Base-by-base conservation (phyloP, 192 early-diverging fungal genomes). In the Coemansia sp. region DNA sequence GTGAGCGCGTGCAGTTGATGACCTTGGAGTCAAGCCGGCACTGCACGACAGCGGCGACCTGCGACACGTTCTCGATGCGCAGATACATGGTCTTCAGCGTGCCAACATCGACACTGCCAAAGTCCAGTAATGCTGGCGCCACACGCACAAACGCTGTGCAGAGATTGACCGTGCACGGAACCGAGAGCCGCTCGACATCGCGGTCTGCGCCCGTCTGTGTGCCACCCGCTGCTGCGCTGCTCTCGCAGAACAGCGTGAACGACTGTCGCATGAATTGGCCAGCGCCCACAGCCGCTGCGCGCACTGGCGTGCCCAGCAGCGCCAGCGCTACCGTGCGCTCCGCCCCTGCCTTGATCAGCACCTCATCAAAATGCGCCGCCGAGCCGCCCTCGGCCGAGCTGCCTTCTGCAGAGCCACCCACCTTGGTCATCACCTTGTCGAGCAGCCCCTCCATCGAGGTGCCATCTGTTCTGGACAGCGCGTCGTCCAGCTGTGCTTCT, bases 61-160 rank as follows among this genome's bases (percentile, higher is more conserved):
- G 94, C 19, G 97, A 96, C 60, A 85, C 74, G 76, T 98, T 98
- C 27, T 82, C 79, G 24, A 97, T 85, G 26, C 83, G 81, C 57
- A 98, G 84, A 1, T 90, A 89, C 58, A 91, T 65, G 6, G 94
- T 92, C 74, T 97, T 96, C 12, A 93, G 79, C 5, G 90, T 94
- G 18, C 94, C 93, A 0, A 98, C 95, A 74, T 97, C 94, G 1
- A 95, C 95, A 56, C 92, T 90, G 54, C 97, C 97, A 87, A 98
- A 98, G 64, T 96, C 90, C 5, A 98, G 82, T 34, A 88, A 74
- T 54, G 85, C 84, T 7, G 97, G 97, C 31, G 83, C 77, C 2
- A 95, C 90, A 23, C 92, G 90, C 44, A 98, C 90, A 64, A 96
- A 88, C 0, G 97, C 93, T 3, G 94, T 98, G 68, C 97, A 97